phyloP scores from a whole-genome alignment of 768 basidiomycete genomes.

The Mycena floridula region DNA sequence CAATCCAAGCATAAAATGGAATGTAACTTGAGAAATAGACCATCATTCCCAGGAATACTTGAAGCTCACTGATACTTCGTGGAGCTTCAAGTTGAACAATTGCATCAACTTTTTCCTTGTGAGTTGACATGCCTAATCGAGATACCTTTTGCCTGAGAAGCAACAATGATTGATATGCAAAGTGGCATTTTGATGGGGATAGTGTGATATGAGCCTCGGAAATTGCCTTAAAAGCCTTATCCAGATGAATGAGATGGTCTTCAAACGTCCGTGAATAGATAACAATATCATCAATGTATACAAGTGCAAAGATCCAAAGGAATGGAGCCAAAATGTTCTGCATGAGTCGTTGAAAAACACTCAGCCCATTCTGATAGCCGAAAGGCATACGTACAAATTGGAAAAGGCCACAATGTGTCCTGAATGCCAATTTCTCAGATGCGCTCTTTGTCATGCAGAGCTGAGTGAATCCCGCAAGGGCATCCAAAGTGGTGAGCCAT shows the following conservation, averaged over 20 bases:
- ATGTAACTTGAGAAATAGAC: slow-evolving; percentile 10
- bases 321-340: no score
- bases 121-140: no score
- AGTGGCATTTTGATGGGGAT: no score
- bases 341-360: slow-evolving; percentile 13
- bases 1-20: no score
- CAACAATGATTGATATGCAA: no score
- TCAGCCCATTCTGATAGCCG: slow-evolving; percentile 11
- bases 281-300: no score
- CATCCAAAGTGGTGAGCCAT: slow-evolving; percentile 22
- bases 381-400: slow-evolving; percentile 26
- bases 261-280: no score
- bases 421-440: slow-evolving; percentile 20
- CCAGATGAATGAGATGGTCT: no score
- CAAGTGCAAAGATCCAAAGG: no score
- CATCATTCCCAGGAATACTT: slow-evolving; percentile 13
- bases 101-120: slow-evolving; percentile 3
- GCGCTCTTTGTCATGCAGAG: slow-evolving; percentile 13
- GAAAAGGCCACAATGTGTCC: slow-evolving; percentile 20
- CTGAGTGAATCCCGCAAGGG: slow-evolving; percentile 25
- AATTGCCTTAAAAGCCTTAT: no score
- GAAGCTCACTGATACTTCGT: slow-evolving; percentile 3
- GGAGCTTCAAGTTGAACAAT: slow-evolving; percentile 3
- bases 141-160: neutral
- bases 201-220: no score